These are phyloP conservation scores for Annulohypoxylon stygium DNA, from an alignment of 495 filamentous ascomycete genomes.

Conservation along the genomic window DNA sequence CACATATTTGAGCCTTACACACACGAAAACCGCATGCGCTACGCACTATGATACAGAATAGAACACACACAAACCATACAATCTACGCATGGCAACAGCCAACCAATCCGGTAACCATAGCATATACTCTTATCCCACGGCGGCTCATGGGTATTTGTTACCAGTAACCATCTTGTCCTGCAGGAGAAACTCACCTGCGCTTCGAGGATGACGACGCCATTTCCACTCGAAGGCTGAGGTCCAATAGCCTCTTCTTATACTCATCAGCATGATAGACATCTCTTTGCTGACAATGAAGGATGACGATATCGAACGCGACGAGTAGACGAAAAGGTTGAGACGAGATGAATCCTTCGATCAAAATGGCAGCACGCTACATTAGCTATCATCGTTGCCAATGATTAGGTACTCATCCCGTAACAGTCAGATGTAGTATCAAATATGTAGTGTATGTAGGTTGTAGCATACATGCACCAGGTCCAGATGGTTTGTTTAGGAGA, in stretches of 20 bases:
- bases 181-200: constrained; percentile 23
- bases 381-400: constrained; percentile 5
- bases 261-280: constrained; percentile 10
- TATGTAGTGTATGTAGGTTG: not conserved
- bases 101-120: constrained; percentile 4
- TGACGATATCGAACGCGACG: constrained; percentile 45
- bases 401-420: constrained; percentile 16
- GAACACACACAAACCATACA: constrained; percentile 2
- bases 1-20: not conserved
- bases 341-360: constrained; percentile 25
- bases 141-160: constrained; percentile 1
- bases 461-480: constrained; percentile 34
- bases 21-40: constrained; percentile 1
- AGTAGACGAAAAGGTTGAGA: constrained; percentile 25
- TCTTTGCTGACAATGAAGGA: constrained; percentile 38
- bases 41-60: not conserved
- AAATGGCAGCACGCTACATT: constrained; percentile 12
- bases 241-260: constrained; percentile 34
- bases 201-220: constrained; percentile 42
- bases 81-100: not conserved
- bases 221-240: constrained; percentile 30
- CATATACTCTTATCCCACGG: not conserved
- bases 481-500: constrained; percentile 24
- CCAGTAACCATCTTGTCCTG: constrained; percentile 15
- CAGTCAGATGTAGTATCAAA: not conserved